Base-by-base conservation (phyloP, 768 basidiomycete species). In the Sarcodon sp. region DNA sequence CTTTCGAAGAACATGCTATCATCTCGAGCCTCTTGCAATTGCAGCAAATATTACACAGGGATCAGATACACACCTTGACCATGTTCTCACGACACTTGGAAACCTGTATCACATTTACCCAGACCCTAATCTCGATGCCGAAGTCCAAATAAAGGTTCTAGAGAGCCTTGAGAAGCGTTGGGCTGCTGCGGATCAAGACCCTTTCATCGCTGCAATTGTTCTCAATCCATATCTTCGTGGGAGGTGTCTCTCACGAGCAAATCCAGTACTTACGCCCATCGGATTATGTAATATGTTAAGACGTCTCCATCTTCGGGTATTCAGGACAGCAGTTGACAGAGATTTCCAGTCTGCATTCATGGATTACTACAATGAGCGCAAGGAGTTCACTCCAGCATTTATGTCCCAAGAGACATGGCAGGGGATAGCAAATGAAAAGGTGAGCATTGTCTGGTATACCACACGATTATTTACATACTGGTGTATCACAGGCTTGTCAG, bases 111-210 rank as follows among this genome's bases (percentile, higher is more conserved):
- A 45, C 5, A 57, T 60, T 43, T 66, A 59, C 47, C 34, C 49
- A 4, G 48, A 51, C 21, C 36, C 43, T 9, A 35, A 47, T n/a
- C 9, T 56, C 35, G 54, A 54, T 18, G 4, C 35, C 8, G 46
- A 48, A 10, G 52, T 58, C 0, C 35, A 44, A 0, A 47, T 54
- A 0, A 32, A 46, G 6, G 51, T 70, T 43, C 44, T 59, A 4
- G 34, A 12, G 1, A 66, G 64, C 41, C 52, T 69, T 15, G 65
- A 70, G 46, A 47, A 53, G 31, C 59, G 59, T 0, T 69, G 67
- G 67, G 50, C 44, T 7, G 58, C 55, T 31, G 45, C 58, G 7
- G 65, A 69, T 50, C 66, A 67, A 45, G 64, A 65, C 31, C 44
- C 61, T 1, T 64, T 65, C 47, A 66, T 70, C 44, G 54, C 60